Evolutionary conservation across 257 asterid genomes (phyloP).

Genomic region (Leonotis leonurus): DNA sequence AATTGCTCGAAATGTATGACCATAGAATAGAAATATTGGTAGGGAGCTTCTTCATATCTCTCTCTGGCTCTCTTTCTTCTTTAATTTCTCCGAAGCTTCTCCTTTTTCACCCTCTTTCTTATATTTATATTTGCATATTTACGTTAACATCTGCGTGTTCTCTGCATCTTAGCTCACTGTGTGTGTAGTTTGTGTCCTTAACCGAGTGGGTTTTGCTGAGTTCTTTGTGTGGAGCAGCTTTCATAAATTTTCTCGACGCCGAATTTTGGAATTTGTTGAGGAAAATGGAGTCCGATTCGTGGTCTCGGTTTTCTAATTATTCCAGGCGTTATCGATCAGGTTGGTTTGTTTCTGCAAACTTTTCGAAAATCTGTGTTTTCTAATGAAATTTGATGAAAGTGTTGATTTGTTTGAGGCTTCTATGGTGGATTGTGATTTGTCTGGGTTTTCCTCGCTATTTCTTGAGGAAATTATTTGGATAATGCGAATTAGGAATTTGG

Average conservation of each 20-base stretch:
- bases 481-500: background rate
- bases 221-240: too few species aligned
- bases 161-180: slow-evolving; percentile 15
- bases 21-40: slow-evolving; percentile 36
- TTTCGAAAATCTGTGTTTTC: background rate
- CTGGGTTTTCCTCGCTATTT: background rate
- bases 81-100: slow-evolving; percentile 39
- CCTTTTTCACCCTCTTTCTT: background rate
- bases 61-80: slow-evolving; percentile 21
- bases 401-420: background rate
- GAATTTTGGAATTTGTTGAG: background rate
- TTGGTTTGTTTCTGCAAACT: slow-evolving; percentile 14
- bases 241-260: background rate
- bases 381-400: background rate
- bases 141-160: background rate
- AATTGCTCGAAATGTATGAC: background rate
- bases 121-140: background rate
- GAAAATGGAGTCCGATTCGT: slow-evolving; percentile 72
- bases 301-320: slow-evolving; percentile 49
- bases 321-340: slow-evolving; percentile 66
- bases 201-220: slow-evolving; percentile 18
- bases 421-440: background rate
- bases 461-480: background rate
- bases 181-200: slow-evolving; percentile 13
- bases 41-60: slow-evolving; percentile 30